Conservation (phyloP, 176 grass and related monocot species). For the Musa itinerans region DNA sequence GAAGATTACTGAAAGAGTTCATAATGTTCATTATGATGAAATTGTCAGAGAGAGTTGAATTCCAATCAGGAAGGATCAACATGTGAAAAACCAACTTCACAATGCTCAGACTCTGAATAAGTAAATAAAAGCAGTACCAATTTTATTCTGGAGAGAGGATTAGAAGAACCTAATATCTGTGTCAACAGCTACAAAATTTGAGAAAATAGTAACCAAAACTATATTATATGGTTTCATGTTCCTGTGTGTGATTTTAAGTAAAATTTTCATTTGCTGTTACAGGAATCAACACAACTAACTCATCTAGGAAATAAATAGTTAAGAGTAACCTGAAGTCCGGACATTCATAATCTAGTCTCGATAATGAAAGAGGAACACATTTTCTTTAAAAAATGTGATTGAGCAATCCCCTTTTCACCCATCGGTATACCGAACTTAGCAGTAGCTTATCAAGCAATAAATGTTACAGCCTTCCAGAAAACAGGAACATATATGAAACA, state of each 20-base stretch:
- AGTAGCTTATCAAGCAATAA: too few relatives aligned
- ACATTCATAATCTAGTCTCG: not conserved
- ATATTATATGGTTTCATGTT: too few relatives aligned
- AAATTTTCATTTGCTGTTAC: not conserved
- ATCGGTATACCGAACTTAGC: not conserved
- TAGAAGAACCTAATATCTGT: not conserved
- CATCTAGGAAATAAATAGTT: not conserved
- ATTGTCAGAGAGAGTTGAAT: too few relatives aligned
- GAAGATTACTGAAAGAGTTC: too few relatives aligned
- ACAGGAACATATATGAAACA: not conserved
- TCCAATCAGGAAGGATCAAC: too few relatives aligned
- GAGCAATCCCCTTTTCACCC: not conserved
- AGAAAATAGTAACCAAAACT: not conserved
- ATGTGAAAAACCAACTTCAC: too few relatives aligned
- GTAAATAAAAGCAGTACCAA: not conserved
- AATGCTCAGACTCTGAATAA: not conserved
- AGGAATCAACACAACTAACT: not conserved
- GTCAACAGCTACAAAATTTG: not conserved
- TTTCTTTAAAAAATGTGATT: not conserved
- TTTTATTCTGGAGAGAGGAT: not conserved
- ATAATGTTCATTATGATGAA: too few relatives aligned
- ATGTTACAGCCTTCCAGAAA: not conserved
- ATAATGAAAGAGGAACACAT: not conserved
- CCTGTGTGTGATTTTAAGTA: not conserved
- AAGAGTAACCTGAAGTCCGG: not conserved